Evolutionary conservation across 225 moss, liverwort and hornwort genomes (phyloP).

Genomic region (Anthoceros angustus): DNA sequence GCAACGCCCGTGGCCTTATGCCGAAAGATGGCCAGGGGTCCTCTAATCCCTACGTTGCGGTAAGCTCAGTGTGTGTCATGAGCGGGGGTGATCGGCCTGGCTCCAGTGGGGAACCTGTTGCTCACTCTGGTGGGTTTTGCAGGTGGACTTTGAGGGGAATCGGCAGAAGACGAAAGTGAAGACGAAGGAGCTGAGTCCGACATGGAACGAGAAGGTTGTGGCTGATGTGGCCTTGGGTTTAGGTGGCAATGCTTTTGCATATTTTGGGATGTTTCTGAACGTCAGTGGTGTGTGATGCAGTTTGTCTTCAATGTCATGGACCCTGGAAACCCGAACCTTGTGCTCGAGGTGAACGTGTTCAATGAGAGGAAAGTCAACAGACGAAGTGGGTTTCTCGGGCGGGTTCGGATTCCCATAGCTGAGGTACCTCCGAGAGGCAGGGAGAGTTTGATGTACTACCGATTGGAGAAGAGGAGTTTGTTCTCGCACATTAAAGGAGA

Average conservation of each 20-base stretch:
- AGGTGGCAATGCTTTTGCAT: neutral
- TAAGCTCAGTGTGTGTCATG: neutral
- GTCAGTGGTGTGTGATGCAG: slow-evolving; percentile 20
- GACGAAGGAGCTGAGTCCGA: slow-evolving; percentile 42
- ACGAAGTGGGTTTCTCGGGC: slow-evolving; percentile 62
- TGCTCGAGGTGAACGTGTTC: slow-evolving; percentile 60
- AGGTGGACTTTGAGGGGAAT: slow-evolving; percentile 75
- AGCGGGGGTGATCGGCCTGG: no score
- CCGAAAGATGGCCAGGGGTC: slow-evolving; percentile 34
- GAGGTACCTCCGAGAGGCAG: slow-evolving; percentile 36
- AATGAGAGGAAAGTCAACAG: slow-evolving; percentile 64
- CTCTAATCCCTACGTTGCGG: slow-evolving; percentile 21
- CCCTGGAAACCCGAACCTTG: slow-evolving; percentile 21
- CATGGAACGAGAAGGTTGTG: slow-evolving; percentile 62
- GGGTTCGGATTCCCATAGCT: slow-evolving; percentile 32
- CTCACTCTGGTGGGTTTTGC: slow-evolving; percentile 9
- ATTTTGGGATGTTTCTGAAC: neutral
- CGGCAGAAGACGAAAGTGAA: slow-evolving; percentile 60
- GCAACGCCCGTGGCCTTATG: slow-evolving; percentile 25
- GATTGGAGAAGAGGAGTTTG: slow-evolving; percentile 58
- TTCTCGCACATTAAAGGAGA: slow-evolving; percentile 81
- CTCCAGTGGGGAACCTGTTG: neutral
- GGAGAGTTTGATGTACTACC: slow-evolving; percentile 54
- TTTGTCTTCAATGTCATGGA: slow-evolving; percentile 54
- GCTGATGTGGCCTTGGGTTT: neutral